These are phyloP conservation scores for Paecilomyces sp. DNA, from an alignment of 2,329 filamentous ascomycete species.

Conservation along the genomic window DNA sequence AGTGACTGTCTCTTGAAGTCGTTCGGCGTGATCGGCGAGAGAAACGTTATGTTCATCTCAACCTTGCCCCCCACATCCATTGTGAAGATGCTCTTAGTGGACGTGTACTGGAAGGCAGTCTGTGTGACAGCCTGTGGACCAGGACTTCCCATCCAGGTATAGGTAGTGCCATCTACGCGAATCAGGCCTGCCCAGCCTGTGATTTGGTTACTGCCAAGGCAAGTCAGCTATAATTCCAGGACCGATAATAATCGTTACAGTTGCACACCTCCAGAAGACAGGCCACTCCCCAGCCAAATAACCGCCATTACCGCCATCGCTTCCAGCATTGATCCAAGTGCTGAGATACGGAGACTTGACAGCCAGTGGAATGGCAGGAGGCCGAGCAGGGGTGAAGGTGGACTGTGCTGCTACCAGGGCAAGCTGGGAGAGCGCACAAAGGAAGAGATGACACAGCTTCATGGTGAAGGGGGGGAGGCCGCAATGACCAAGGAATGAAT, in stretches of 20 bases:
- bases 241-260: neutral
- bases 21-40: slow-evolving; percentile 61
- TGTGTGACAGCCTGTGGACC: slow-evolving; percentile 47
- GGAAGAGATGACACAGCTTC: slow-evolving; percentile 18
- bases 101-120: slow-evolving; percentile 60
- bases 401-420: slow-evolving; percentile 32
- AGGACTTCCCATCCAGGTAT: slow-evolving; percentile 61
- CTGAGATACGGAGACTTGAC: slow-evolving; percentile 70
- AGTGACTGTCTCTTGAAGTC: slow-evolving; percentile 63
- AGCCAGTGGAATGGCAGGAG: slow-evolving; percentile 63
- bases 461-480: slow-evolving; percentile 15
- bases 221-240: slow-evolving; percentile 7
- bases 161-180: slow-evolving; percentile 56
- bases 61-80: slow-evolving; percentile 58
- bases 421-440: slow-evolving; percentile 17
- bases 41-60: slow-evolving; percentile 60
- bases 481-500: neutral
- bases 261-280: slow-evolving; percentile 59
- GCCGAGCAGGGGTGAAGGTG: slow-evolving; percentile 56
- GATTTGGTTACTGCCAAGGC: slow-evolving; percentile 41
- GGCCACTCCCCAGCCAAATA: slow-evolving; percentile 64
- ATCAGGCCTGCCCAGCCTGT: slow-evolving; percentile 64
- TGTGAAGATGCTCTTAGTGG: slow-evolving; percentile 63
- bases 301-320: slow-evolving; percentile 56
- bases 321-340: slow-evolving; percentile 59